Evolutionary conservation across 495 filamentous ascomycete species (phyloP).

Genomic region (Xylaria curta): DNA sequence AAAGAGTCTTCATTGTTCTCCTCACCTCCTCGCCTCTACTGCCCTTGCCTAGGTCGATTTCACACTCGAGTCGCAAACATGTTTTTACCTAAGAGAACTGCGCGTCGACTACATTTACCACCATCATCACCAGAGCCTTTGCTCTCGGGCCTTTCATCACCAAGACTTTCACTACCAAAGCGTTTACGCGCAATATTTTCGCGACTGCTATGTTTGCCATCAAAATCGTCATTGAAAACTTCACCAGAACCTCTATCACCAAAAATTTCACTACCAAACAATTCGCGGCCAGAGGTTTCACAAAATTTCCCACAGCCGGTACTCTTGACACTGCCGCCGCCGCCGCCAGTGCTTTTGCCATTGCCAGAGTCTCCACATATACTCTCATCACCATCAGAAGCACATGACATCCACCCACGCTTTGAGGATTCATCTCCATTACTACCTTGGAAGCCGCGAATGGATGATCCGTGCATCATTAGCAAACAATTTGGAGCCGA

Average conservation of each 20-base stretch:
- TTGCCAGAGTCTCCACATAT: neutral
- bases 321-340: neutral
- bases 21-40: neutral
- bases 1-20: neutral
- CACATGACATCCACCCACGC: neutral
- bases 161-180: neutral
- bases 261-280: neutral
- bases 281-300: too few species aligned
- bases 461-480: constrained; percentile 5
- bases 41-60: neutral
- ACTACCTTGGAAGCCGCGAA: neutral
- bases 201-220: neutral
- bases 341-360: neutral
- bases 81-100: neutral
- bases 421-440: neutral
- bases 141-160: neutral
- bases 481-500: constrained; percentile 6
- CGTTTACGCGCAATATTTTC: neutral
- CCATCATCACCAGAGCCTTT: neutral
- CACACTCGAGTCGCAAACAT: neutral
- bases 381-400: neutral
- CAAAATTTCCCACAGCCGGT: neutral
- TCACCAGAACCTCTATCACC: neutral
- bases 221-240: neutral
- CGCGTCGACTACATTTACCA: neutral